These are phyloP conservation scores for Mentha longifolia DNA, from an alignment of 257 asterid species.

Conservation along the genomic window DNA sequence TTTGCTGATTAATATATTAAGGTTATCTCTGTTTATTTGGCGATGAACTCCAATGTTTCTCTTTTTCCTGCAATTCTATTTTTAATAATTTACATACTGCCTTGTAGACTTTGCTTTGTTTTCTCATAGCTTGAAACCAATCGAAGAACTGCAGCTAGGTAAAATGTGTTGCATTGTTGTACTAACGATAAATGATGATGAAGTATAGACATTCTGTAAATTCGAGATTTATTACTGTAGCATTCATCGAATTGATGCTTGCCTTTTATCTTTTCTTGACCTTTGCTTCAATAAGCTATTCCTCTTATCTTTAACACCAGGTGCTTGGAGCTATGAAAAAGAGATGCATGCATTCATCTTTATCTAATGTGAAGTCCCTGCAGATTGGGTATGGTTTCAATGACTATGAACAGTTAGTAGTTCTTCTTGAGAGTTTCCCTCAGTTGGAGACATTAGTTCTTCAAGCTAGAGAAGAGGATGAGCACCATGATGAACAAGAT, in stretches of 20 bases:
- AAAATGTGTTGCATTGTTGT: no score
- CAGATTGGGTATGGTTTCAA: neutral
- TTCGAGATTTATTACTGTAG: no score
- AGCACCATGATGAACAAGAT: neutral
- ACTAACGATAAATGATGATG: no score
- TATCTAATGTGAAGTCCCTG: neutral
- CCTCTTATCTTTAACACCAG: neutral
- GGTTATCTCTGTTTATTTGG: no score
- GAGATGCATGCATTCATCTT: neutral
- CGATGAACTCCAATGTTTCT: no score
- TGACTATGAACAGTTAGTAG: neutral
- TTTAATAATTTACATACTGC: no score
- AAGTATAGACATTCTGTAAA: no score
- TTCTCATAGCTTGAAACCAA: no score
- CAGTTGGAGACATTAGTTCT: constrained; percentile 1
- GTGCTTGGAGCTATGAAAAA: neutral
- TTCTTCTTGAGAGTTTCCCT: constrained; percentile 7
- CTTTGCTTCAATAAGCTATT: neutral
- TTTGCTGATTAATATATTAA: no score
- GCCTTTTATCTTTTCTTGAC: neutral
- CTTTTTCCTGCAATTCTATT: no score
- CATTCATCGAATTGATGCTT: neutral
- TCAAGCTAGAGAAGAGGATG: neutral
- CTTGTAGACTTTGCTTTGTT: no score
- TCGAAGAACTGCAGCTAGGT: no score